A percentile compares a stretch with the other conserved stretches of the same genome.
Conservation (phyloP, 805 yeast species). For the Saturnispora serradocipensis region DNA sequence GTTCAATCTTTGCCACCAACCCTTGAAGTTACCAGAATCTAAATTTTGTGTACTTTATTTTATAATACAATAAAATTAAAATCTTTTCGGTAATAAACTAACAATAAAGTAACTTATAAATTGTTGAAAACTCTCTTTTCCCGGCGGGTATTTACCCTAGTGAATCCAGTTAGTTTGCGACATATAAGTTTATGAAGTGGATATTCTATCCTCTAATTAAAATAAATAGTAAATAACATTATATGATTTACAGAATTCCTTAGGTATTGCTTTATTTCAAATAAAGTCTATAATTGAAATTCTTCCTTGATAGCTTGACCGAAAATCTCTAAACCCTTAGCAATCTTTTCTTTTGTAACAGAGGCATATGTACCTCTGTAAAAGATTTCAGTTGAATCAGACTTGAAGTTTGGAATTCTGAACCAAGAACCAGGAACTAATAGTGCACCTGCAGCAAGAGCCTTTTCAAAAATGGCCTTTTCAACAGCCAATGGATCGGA, state of each 20-base stretch:
- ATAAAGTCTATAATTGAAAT: slow-evolving; percentile 30
- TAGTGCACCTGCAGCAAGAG: slow-evolving; percentile 50
- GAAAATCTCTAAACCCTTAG: slow-evolving; percentile 54
- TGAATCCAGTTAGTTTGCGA: too few species aligned
- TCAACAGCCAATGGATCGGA: slow-evolving; percentile 60
- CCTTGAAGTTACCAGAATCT: slow-evolving; percentile 50
- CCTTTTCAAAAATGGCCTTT: slow-evolving; percentile 50
- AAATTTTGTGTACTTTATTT: slow-evolving; percentile 13
- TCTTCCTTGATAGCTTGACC: slow-evolving; percentile 55
- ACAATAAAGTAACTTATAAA: not conserved
- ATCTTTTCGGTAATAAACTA: not conserved
- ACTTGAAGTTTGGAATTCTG: slow-evolving; percentile 41
- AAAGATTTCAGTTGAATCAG: slow-evolving; percentile 44
- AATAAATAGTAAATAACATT: not conserved
- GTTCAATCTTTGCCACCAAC: slow-evolving; percentile 96
- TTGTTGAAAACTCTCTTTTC: not conserved
- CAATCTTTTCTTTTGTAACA: slow-evolving; percentile 58
- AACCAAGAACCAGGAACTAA: slow-evolving; percentile 86
- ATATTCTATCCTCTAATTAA: not conserved
- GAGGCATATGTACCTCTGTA: slow-evolving; percentile 89
- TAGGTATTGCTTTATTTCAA: not conserved
- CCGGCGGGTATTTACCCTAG: too few species aligned
- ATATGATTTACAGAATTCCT: not conserved
- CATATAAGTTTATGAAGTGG: not conserved
- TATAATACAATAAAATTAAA: not conserved